Conservation (phyloP, 805 yeast species). For the Teunomyces cretensis region DNA sequence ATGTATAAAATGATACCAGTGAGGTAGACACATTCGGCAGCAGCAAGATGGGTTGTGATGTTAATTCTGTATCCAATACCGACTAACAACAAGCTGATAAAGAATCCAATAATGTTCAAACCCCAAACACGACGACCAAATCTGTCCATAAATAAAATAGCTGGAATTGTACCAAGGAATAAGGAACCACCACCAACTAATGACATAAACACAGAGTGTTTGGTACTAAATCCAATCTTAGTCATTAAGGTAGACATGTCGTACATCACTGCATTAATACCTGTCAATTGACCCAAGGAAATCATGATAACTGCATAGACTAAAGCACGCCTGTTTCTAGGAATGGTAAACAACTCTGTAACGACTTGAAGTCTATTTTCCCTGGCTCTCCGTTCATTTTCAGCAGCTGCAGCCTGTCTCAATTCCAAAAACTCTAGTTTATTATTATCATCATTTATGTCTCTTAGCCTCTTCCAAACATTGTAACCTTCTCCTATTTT, state of each 20-base stretch:
- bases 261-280: conserved; percentile 67
- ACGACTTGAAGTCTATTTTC: conserved; percentile 40
- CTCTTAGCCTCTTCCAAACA: conserved; percentile 58
- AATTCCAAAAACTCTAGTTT: conserved; percentile 58
- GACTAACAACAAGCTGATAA: conserved; percentile 58
- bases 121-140: conserved; percentile 65
- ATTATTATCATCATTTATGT: conserved; percentile 39
- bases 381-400: conserved; percentile 36
- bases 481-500: conserved; percentile 52
- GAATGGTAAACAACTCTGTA: conserved; percentile 51
- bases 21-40: conserved; percentile 59
- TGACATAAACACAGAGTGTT: conserved; percentile 61
- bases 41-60: conserved; percentile 35
- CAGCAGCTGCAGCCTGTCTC: conserved; percentile 52
- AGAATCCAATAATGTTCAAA: conserved; percentile 54
- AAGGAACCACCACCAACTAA: conserved; percentile 68
- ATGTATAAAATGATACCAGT: conserved; percentile 63
- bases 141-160: conserved; percentile 55
- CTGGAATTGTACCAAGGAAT: conserved; percentile 65
- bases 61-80: conserved; percentile 55
- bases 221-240: conserved; percentile 52
- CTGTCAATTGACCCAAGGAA: conserved; percentile 62
- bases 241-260: conserved; percentile 59
- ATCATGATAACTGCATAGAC: conserved; percentile 59
- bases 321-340: conserved; percentile 63